Percentiles rank a stretch among this genome's conserved stretches.
Evolutionary conservation across 306 rosid genomes (phyloP).

Genomic region (Fragaria iinumae): DNA sequence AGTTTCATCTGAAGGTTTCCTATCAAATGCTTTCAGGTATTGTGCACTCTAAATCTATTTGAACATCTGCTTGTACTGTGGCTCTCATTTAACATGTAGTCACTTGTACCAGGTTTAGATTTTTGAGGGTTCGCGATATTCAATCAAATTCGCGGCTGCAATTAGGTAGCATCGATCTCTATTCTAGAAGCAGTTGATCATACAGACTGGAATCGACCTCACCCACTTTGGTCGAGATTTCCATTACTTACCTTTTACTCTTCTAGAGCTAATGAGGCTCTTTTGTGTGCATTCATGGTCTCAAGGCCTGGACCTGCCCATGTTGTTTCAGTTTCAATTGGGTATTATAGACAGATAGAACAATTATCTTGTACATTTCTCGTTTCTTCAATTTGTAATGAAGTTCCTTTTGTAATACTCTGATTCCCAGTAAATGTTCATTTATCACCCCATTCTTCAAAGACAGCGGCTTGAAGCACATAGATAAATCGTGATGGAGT

Average conservation of each 20-base stretch:
- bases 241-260: background rate
- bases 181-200: constrained; percentile 30
- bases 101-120: constrained; percentile 59
- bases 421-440: background rate
- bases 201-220: background rate
- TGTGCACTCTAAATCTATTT: background rate
- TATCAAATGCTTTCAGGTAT: constrained; percentile 66
- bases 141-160: constrained; percentile 70
- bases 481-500: background rate
- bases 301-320: background rate
- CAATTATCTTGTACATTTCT: background rate
- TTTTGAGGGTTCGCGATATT: constrained; percentile 57
- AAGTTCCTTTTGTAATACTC: background rate
- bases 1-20: constrained; percentile 40
- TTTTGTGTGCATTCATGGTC: background rate
- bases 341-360: background rate
- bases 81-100: constrained; percentile 1
- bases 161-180: constrained; percentile 84
- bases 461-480: background rate
- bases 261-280: background rate
- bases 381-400: background rate
- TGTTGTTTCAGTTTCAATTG: background rate
- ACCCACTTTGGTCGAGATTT: background rate
- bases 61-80: background rate
- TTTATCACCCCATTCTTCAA: too few relatives aligned